These are phyloP conservation scores for Pyrus hybrid DNA, from an alignment of 331 rosid species.

Conservation along the genomic window DNA sequence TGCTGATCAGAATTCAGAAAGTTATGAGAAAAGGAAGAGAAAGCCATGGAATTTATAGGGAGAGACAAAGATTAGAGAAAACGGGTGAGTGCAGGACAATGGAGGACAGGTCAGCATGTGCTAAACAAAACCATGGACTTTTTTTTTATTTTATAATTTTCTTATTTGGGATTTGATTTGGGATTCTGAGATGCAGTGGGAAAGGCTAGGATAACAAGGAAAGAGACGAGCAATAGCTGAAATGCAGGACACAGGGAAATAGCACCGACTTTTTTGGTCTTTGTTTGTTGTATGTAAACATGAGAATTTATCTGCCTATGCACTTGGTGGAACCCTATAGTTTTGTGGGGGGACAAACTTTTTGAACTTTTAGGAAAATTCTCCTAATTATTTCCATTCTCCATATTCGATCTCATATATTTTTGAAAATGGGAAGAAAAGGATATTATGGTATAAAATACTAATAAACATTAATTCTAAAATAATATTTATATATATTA, in stretches of 20 bases:
- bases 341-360: neutral
- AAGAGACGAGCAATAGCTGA: constrained; percentile 10
- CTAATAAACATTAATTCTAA: no score
- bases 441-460: neutral
- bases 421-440: neutral
- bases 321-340: neutral
- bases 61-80: neutral
- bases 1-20: constrained; percentile 3
- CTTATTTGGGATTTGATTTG: neutral
- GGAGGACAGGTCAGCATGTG: constrained; percentile 40
- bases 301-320: neutral
- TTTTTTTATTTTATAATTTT: neutral
- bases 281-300: neutral
- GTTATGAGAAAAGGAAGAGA: neutral
- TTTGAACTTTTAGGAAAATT: neutral
- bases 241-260: constrained; percentile 32
- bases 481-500: neutral
- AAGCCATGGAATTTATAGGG: neutral
- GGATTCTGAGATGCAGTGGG: no score
- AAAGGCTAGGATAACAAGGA: constrained; percentile 9
- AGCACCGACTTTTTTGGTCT: neutral
- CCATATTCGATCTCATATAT: neutral
- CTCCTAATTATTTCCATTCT: neutral
- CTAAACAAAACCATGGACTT: neutral
- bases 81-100: neutral